These are phyloP conservation scores for Magnusiomyces magnusii DNA, from an alignment of 1,139 yeast genomes.

Conservation along the genomic window DNA sequence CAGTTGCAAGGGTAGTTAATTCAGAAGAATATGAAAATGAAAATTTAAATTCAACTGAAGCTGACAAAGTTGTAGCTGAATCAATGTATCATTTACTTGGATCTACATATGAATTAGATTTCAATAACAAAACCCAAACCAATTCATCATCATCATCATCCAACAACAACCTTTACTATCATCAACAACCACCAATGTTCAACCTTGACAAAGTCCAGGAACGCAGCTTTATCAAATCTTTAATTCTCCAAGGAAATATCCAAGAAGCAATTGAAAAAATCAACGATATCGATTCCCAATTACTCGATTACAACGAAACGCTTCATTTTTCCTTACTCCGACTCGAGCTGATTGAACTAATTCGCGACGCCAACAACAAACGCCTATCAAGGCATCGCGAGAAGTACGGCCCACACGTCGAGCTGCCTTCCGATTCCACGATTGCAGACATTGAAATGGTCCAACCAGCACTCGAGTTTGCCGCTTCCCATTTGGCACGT, in stretches of 20 bases:
- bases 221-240: slow-evolving; percentile 31
- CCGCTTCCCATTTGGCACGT: slow-evolving; percentile 33
- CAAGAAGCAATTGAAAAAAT: slow-evolving; percentile 35
- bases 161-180: background rate
- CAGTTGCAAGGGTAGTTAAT: too few species aligned
- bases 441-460: slow-evolving; percentile 17
- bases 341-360: slow-evolving; percentile 36
- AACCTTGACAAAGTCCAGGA: slow-evolving; percentile 22
- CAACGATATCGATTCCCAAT: slow-evolving; percentile 35
- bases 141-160: background rate
- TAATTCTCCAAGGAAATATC: slow-evolving; percentile 33
- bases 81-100: background rate
- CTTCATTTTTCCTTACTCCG: slow-evolving; percentile 35
- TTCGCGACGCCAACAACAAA: slow-evolving; percentile 22
- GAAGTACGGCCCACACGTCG: background rate
- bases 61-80: background rate
- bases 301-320: slow-evolving; percentile 32
- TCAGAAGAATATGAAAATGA: background rate
- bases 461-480: slow-evolving; percentile 35
- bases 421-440: background rate
- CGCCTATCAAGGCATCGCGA: background rate
- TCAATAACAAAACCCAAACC: background rate
- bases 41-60: background rate
- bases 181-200: slow-evolving; percentile 1
- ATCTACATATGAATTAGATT: background rate